Base-by-base conservation (phyloP, 179 eudicot genomes). In the Beta corolliflora region DNA sequence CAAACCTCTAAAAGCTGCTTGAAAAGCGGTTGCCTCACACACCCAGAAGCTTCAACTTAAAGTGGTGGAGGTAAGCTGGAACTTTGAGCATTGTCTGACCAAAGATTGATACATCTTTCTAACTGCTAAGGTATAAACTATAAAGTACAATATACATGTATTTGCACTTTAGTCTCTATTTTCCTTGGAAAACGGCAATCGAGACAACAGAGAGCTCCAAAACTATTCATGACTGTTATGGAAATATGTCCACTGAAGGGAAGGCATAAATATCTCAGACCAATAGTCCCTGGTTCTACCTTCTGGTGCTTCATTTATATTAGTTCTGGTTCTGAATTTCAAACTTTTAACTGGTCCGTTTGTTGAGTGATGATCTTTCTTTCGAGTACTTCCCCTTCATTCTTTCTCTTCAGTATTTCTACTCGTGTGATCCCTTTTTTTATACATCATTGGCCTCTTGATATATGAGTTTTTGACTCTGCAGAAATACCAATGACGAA, bases 401-500 rank as follows among this genome's bases (percentile, higher is more conserved):
- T 71, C 29, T 29, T 80, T 71, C 45, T 8, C 69, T 45, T 80
- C 48, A n/a, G 7, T 61, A 59, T 68, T n/a, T 58, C 3, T 2
- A 5, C 67, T 72, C 5, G 10, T 54, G n/a, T 21, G 29, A 16
- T 48, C n/a, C 48, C 21, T 3, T 52, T 3, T 73, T 31, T 41
- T 41, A 53, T n/a, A 13, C 29, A 44, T 63, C 69, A 23, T 53
- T 50, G 54, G 23, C 78, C 59, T 63, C 36, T 64, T 74, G 52
- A 36, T 56, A 52, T 25, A 25, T 73, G 67, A n/a, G 46, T 48
- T 55, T 5, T 74, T 46, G 64, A 79, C 82, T 60, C n/a, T 85
- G 74, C 80, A 65, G 83, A 16, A 65, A 77, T 36, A 46, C 80
- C 15, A 41, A 88, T 89, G 95, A 85, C 80, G 16, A 77, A 75